Percentiles rank a stretch among this genome's conserved stretches.
phyloP scores from a whole-genome alignment of 148 eudicot species.

The Suaeda aralocaspica region DNA sequence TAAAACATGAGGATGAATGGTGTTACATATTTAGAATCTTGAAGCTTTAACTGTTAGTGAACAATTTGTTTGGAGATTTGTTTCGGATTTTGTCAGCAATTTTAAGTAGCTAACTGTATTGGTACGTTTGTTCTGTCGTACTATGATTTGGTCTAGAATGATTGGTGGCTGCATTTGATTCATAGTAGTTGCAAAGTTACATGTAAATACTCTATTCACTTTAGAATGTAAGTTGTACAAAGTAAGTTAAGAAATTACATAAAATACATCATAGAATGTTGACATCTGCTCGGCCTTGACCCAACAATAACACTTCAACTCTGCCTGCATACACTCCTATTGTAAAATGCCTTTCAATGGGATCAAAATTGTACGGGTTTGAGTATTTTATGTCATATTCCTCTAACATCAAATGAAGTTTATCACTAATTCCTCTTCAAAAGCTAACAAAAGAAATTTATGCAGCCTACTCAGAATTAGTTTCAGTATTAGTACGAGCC shows the following conservation, averaged over 20 bases:
- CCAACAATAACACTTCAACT: no score
- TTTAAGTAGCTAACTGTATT: not conserved
- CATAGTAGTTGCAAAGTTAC: not conserved
- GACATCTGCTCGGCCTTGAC: constrained; percentile 11
- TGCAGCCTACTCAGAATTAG: constrained; percentile 29
- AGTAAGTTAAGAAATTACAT: constrained; percentile 1
- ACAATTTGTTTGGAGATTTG: no score
- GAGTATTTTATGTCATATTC: not conserved
- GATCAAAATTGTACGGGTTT: not conserved
- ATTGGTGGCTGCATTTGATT: not conserved
- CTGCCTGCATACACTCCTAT: not conserved
- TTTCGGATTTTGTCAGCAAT: not conserved
- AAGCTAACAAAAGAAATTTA: constrained; percentile 30
- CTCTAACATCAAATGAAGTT: not conserved
- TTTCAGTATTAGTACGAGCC: constrained; percentile 32
- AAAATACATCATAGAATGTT: not conserved
- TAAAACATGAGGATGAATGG: not conserved
- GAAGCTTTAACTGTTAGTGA: not conserved
- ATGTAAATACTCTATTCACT: not conserved
- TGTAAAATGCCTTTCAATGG: not conserved
- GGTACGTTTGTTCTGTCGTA: no score
- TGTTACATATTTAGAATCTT: not conserved
- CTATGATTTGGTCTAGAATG: not conserved
- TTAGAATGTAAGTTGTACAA: not conserved
- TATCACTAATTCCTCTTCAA: not conserved